Base-by-base conservation (phyloP, 768 basidiomycete species). In the Kondoa subrosea region DNA sequence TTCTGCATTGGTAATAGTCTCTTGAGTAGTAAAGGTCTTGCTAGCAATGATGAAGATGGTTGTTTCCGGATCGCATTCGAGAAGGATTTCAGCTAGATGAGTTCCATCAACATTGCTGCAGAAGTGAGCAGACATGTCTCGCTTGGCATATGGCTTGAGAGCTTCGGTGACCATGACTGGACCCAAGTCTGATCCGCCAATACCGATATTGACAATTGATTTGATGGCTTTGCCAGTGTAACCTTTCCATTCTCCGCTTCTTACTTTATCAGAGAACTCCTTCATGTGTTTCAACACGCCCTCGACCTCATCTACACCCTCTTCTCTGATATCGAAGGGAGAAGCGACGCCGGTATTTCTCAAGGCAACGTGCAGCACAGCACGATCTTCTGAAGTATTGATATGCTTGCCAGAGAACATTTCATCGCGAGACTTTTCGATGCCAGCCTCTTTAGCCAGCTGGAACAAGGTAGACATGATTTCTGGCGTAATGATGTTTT, bases 101-200 rank as follows among this genome's bases (percentile, higher is more conserved):
- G 92, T 96, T 16, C 95, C 95, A 75, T 99, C 95, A 78, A 99
- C 91, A 81, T 99, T 97, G 75, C 88, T 90, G 25, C 96, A 89
- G 74, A 99, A 99, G 78, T 87, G 83, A 30, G 85, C 84, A 58
- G 82, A 85, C 67, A 97, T 81, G 77, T 90, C 89, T 71, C 89
- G 85, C 78, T 96, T 87, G 61, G 87, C 80, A 81, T 95, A 99
- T 3, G 85, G 79, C 80, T 92, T 95, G 78, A 97, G 85, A 2
- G 91, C 93, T 80, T 97, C 95, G 14, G 90, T 92, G 68, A 96
- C 92, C 95, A 99, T 99, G 74, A 96, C 92, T 17, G 93, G 95
- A 21, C 93, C 93, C 65, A 99, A 81, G 77, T 99, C 95, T 34
- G 91, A 95, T 64, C 95, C 95, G 66, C 95, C 95, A 76, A 99